Evolutionary conservation across 1,284 basidiomycete species (phyloP).

Genomic region (Cryptococcus depauperatus): DNA sequence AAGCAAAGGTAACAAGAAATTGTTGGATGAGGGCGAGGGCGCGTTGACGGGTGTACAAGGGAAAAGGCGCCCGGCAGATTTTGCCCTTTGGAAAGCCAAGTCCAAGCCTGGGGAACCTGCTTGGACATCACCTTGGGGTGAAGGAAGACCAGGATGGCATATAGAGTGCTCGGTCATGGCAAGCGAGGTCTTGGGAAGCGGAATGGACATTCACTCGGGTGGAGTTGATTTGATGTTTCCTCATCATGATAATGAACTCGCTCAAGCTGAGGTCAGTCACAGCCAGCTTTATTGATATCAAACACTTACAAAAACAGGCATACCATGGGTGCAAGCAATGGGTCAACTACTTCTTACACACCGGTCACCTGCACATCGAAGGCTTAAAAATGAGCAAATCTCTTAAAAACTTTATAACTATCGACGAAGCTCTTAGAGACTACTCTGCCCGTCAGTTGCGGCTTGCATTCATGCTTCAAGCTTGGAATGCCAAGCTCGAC

Average conservation of each 20-base stretch:
- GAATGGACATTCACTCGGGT: slow-evolving; percentile 97
- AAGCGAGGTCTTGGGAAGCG: slow-evolving; percentile 78
- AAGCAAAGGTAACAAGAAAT: slow-evolving; percentile 84
- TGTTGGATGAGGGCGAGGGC: slow-evolving; percentile 90
- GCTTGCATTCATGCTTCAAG: slow-evolving; percentile 84
- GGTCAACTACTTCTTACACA: slow-evolving; percentile 99
- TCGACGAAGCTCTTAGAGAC: slow-evolving; percentile 85
- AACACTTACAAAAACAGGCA: slow-evolving; percentile 51
- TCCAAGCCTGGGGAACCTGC: slow-evolving; percentile 96
- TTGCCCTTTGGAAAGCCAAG: slow-evolving; percentile 91
- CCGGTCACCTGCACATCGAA: slow-evolving; percentile 96
- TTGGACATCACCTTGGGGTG: slow-evolving; percentile 95
- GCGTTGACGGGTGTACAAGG: slow-evolving; percentile 58
- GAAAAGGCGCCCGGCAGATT: slow-evolving; percentile 61
- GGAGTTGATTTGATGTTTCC: slow-evolving; percentile 96
- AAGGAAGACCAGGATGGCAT: slow-evolving; percentile 97
- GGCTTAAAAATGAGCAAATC: slow-evolving; percentile 99
- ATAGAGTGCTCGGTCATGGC: slow-evolving; percentile 99
- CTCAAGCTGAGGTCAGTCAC: slow-evolving; percentile 78
- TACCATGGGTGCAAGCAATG: slow-evolving; percentile 87
- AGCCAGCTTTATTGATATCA: slow-evolving; percentile 3
- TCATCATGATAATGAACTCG: slow-evolving; percentile 98
- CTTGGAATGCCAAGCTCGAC: slow-evolving; percentile 90
- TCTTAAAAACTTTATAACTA: slow-evolving; percentile 98
- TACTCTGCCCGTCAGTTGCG: slow-evolving; percentile 84